phyloP scores from a whole-genome alignment of 441 rosid species.

The Corymbia citriodora region DNA sequence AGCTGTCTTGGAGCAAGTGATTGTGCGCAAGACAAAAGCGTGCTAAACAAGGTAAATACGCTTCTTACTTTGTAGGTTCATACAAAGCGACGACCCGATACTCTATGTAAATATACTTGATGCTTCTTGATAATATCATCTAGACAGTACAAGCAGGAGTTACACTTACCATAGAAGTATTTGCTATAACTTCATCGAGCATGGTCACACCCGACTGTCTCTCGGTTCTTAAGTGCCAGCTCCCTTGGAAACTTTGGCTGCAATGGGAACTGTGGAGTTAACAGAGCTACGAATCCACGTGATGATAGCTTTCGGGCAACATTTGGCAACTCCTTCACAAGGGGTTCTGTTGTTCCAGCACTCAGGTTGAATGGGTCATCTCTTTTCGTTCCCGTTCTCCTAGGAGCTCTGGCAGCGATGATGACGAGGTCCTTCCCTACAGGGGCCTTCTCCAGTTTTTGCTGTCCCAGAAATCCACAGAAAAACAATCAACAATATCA shows the following conservation, averaged over 20 bases:
- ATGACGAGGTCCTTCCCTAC: not conserved
- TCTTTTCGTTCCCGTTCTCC: not conserved
- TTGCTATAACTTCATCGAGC: not conserved
- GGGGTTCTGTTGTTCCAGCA: not conserved
- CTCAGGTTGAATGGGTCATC: not conserved
- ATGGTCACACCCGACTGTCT: not conserved
- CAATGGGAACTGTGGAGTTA: not conserved
- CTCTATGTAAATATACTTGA: not conserved
- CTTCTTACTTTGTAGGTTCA: not conserved
- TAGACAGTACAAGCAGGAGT: not conserved
- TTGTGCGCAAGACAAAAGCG: not conserved
- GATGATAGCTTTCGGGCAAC: not conserved
- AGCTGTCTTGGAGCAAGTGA: not conserved
- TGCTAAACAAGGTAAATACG: not conserved
- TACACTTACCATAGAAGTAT: not conserved
- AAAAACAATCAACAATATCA: not conserved
- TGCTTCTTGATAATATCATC: fast-evolving
- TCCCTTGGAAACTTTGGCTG: not conserved
- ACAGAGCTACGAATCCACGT: not conserved
- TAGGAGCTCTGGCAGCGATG: not conserved
- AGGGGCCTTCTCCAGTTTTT: not conserved
- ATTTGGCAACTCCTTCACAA: not conserved
- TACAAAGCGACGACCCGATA: not conserved
- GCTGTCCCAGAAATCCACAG: not conserved
- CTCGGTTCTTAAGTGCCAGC: not conserved